phyloP scores from a whole-genome alignment of 257 asterid species.

The Capsicum rhomboideum region DNA sequence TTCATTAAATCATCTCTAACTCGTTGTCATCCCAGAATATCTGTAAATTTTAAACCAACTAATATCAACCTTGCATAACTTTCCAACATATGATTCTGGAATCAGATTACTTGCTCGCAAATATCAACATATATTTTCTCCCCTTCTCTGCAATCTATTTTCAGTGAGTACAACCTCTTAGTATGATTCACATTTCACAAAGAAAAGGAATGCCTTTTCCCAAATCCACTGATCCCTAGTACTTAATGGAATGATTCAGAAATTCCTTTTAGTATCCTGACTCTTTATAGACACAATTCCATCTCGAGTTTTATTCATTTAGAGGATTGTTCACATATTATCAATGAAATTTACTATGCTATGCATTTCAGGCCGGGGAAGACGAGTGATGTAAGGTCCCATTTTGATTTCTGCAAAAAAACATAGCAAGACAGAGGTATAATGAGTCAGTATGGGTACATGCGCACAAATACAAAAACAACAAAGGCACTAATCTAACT shows the following conservation, averaged over 20 bases:
- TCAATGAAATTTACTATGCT: slow-evolving; percentile 31
- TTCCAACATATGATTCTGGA: neutral
- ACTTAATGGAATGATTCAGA: neutral
- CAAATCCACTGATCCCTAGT: neutral
- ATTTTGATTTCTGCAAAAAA: slow-evolving; percentile 39
- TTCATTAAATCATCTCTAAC: slow-evolving; percentile 52
- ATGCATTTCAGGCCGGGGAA: slow-evolving; percentile 54
- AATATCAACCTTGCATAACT: neutral
- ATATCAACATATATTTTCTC: neutral
- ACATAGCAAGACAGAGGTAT: neutral
- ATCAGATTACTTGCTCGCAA: neutral
- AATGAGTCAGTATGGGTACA: neutral
- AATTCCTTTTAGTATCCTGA: neutral
- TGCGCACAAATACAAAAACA: neutral
- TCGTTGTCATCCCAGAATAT: slow-evolving; percentile 67
- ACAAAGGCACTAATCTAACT: neutral
- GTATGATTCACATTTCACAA: neutral
- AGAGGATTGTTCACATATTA: neutral
- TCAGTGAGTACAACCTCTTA: neutral
- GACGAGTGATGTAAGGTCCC: slow-evolving; percentile 66
- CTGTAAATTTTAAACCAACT: slow-evolving; percentile 18
- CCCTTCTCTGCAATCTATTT: neutral
- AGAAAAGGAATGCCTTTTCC: neutral
- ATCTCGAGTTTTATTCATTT: neutral
- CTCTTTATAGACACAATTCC: neutral